phyloP scores from a whole-genome alignment of 495 filamentous ascomycete species.

The Penicillium pancosmium region DNA sequence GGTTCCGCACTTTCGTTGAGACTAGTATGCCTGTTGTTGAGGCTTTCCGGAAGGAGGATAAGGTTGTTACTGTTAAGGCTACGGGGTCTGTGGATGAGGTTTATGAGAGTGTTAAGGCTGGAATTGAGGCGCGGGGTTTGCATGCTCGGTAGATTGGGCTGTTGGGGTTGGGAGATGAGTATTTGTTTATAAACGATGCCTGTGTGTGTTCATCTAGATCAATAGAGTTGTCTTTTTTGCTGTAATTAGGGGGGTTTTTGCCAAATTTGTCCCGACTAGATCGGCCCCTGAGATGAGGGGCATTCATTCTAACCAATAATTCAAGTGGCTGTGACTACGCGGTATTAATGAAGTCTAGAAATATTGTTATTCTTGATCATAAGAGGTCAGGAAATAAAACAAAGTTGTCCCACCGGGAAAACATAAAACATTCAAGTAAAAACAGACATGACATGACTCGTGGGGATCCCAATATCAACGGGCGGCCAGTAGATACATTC shows the following conservation, averaged over 20 bases:
- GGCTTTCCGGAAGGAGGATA: conserved; percentile 72
- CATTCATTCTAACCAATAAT: no score
- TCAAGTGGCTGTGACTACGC: not conserved
- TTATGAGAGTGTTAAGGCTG: conserved; percentile 65
- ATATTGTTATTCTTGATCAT: conserved; percentile 30
- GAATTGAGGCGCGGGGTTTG: conserved; percentile 52
- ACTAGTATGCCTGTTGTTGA: conserved; percentile 97
- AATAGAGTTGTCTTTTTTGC: conserved; percentile 1
- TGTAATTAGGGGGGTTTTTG: not conserved
- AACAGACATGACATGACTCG: conserved; percentile 43
- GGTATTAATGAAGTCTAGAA: conserved; percentile 14
- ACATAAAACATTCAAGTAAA: conserved; percentile 24
- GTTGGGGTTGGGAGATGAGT: no score
- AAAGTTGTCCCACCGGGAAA: conserved; percentile 26
- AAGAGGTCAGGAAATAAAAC: conserved; percentile 15
- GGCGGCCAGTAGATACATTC: conserved; percentile 24
- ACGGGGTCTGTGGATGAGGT: conserved; percentile 71
- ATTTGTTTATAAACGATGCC: not conserved
- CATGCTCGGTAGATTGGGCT: conserved; percentile 26
- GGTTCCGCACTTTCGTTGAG: conserved; percentile 90
- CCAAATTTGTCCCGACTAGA: no score
- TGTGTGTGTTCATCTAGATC: not conserved
- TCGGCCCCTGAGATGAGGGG: no score
- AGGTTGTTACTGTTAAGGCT: conserved; percentile 78
- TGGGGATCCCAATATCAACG: conserved; percentile 36